Conservation (phyloP, 805 yeast genomes). For the Metahyphopichia silvanorum region DNA sequence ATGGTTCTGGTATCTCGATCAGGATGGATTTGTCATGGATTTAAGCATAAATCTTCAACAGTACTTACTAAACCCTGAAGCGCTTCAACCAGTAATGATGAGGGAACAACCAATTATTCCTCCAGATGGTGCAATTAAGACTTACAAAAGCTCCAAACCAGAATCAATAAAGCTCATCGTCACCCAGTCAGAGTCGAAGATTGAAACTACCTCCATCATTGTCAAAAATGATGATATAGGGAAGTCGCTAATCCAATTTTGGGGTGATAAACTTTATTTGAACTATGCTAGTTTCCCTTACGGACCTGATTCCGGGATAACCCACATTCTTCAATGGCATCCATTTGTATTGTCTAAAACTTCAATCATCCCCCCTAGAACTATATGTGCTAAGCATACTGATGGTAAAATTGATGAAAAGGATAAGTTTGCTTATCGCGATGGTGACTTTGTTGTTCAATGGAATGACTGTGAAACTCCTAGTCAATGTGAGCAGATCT, state of each 20-base stretch:
- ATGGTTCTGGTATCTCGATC: constrained; percentile 85
- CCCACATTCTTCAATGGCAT: constrained; percentile 96
- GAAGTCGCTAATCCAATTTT: constrained; percentile 68
- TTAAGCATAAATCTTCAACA: constrained; percentile 56
- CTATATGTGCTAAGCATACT: constrained; percentile 28
- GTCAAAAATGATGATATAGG: constrained; percentile 63
- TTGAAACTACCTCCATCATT: constrained; percentile 72
- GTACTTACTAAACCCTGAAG: constrained; percentile 57
- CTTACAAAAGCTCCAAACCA: constrained; percentile 60
- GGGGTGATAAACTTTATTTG: constrained; percentile 72
- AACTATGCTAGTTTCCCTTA: constrained; percentile 59
- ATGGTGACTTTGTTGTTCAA: constrained; percentile 67
- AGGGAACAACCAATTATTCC: constrained; percentile 73
- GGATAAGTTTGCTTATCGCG: constrained; percentile 45
- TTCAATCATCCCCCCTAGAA: constrained; percentile 59
- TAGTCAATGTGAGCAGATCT: constrained; percentile 50
- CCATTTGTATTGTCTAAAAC: constrained; percentile 73
- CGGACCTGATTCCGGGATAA: constrained; percentile 64
- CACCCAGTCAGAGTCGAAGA: constrained; percentile 63
- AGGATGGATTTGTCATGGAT: constrained; percentile 74
- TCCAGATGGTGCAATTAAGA: constrained; percentile 62
- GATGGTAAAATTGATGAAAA: constrained; percentile 21
- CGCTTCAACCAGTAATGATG: constrained; percentile 59
- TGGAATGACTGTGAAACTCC: constrained; percentile 56
- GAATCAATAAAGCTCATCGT: constrained; percentile 56